A percentile compares a stretch with the other conserved stretches of the same genome.
phyloP scores from a whole-genome alignment of 2,329 filamentous ascomycete genomes.

The Fusarium palustre region DNA sequence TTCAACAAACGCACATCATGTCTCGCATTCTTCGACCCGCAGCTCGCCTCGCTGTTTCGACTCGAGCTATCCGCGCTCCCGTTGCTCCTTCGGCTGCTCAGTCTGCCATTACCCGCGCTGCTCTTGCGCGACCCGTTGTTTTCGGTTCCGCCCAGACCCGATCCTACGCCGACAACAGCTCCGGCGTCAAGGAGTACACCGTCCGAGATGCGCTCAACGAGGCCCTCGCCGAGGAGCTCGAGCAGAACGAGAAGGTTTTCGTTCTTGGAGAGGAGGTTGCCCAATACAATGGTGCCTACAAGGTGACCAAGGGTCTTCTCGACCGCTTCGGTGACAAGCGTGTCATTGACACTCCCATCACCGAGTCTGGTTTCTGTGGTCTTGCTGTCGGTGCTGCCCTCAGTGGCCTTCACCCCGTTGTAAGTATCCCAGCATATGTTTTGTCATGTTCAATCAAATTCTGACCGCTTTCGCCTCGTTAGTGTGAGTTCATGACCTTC shows the following conservation, averaged over 20 bases:
- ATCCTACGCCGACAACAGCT: conserved; percentile 64
- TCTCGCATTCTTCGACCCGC: conserved; percentile 65
- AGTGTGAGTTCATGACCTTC: conserved; percentile 99
- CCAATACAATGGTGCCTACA: conserved; percentile 99
- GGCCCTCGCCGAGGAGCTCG: conserved; percentile 96
- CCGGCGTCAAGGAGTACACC: conserved; percentile 88
- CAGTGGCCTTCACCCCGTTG: conserved; percentile 91
- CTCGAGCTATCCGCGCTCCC: conserved; percentile 53
- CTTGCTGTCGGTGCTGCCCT: conserved; percentile 94
- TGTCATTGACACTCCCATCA: conserved; percentile 98
- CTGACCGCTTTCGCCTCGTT: conserved; percentile 25
- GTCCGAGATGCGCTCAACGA: conserved; percentile 98
- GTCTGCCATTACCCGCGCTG: conserved; percentile 54
- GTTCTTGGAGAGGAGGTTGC: conserved; percentile 97
- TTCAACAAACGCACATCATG: conserved; percentile 53
- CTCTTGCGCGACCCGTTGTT: conserved; percentile 54
- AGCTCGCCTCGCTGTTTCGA: conserved; percentile 60
- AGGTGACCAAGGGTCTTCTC: conserved; percentile 97
- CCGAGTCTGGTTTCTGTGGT: conserved; percentile 94
- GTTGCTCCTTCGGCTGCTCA: conserved; percentile 54
- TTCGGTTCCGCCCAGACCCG: conserved; percentile 61
- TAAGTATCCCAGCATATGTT: conserved; percentile 63
- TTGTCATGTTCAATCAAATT: conserved; percentile 1
- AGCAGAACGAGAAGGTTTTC: conserved; percentile 94
- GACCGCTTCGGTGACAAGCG: conserved; percentile 98